A percentile compares a stretch with the other conserved stretches of the same genome.
These are phyloP conservation scores for Microcera coccophila DNA, from an alignment of 2,329 filamentous ascomycete genomes.

Conservation along the genomic window DNA sequence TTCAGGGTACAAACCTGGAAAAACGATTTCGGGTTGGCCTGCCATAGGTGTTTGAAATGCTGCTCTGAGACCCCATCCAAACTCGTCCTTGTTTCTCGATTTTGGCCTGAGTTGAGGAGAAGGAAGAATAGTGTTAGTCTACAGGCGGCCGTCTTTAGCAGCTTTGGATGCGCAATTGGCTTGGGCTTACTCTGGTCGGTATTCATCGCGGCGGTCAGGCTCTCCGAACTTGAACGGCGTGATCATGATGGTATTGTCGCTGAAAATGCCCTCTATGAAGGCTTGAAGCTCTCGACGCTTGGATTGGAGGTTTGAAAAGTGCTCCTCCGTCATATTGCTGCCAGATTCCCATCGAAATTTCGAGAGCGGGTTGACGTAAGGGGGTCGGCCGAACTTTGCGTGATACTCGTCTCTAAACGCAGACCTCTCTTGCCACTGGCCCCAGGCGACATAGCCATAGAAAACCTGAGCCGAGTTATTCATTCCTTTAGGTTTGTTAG, in stretches of 20 bases:
- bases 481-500: neutral
- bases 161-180: too few relatives aligned
- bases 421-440: neutral
- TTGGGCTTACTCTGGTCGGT: neutral
- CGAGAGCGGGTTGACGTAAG: neutral
- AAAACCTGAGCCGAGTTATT: neutral
- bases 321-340: neutral
- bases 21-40: neutral
- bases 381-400: neutral
- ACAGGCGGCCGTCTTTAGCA: neutral
- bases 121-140: neutral
- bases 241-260: neutral
- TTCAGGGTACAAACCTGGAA: neutral
- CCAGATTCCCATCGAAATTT: neutral
- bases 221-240: neutral
- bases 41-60: neutral
- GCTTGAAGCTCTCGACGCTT: neutral
- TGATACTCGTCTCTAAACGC: neutral
- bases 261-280: neutral
- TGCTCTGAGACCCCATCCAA: neutral
- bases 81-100: neutral
- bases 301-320: neutral
- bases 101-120: neutral
- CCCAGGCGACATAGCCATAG: neutral
- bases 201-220: neutral